Conservation (phyloP, 2,329 filamentous ascomycete genomes). For the Paecilomyces dactylethromorphus region DNA sequence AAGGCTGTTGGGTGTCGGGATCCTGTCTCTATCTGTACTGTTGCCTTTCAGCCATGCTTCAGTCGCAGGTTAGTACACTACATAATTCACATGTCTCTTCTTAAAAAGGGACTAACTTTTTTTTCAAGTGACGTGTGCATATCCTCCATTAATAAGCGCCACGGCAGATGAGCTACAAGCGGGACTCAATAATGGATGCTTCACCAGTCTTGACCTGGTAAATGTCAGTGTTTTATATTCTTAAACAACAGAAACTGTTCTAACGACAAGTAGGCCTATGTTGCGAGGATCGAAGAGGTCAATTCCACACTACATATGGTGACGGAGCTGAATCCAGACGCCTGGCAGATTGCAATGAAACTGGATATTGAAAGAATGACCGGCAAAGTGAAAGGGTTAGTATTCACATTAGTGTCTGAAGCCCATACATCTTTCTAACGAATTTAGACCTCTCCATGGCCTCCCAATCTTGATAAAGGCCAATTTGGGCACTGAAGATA, state of each 20-base stretch:
- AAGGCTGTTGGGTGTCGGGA: neutral
- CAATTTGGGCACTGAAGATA: slow-evolving; percentile 58
- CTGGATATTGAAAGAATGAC: slow-evolving; percentile 44
- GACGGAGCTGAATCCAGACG: slow-evolving; percentile 52
- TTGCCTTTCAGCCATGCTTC: neutral
- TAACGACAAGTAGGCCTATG: slow-evolving; percentile 39
- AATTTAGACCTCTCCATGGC: slow-evolving; percentile 51
- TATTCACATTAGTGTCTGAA: neutral
- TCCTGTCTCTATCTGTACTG: neutral
- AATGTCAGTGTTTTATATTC: slow-evolving; percentile 17
- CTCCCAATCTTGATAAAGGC: slow-evolving; percentile 62
- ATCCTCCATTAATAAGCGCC: slow-evolving; percentile 43
- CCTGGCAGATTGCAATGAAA: slow-evolving; percentile 40
- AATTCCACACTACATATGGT: slow-evolving; percentile 48
- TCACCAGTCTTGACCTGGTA: slow-evolving; percentile 53
- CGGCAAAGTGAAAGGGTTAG: slow-evolving; percentile 41
- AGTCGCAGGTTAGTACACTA: neutral
- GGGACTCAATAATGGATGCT: slow-evolving; percentile 45
- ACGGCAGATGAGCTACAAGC: slow-evolving; percentile 45
- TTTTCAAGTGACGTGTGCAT: slow-evolving; percentile 8
- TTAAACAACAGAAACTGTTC: neutral
- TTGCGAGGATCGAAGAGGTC: slow-evolving; percentile 45
- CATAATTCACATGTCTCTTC: neutral
- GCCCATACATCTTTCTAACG: neutral
- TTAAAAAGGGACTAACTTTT: neutral